Percentiles rank a stretch among this genome's conserved stretches.
These are phyloP conservation scores for Neonectria faginata DNA, from an alignment of 2,329 filamentous ascomycete genomes.

Conservation along the genomic window DNA sequence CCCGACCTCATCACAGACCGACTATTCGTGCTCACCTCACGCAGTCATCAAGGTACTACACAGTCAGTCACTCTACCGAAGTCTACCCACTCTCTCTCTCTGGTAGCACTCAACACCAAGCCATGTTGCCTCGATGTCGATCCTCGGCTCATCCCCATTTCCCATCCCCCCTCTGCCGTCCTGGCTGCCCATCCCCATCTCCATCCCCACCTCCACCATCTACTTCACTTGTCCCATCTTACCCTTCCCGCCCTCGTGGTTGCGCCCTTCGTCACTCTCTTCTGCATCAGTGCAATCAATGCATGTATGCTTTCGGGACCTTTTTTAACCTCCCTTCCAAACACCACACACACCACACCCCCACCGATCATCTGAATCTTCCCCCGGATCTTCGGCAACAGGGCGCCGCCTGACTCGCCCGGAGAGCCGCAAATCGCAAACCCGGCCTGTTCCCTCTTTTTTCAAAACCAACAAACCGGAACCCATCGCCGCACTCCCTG, in stretches of 20 bases:
- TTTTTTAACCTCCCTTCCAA: not conserved
- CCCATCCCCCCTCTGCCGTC: conserved; percentile 23
- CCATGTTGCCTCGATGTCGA: conserved; percentile 24
- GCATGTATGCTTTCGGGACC: not conserved
- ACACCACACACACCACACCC: not conserved
- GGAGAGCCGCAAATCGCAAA: conserved; percentile 12
- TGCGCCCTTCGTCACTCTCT: conserved; percentile 1
- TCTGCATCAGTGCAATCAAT: not conserved
- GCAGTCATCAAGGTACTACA: not conserved
- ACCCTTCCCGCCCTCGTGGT: conserved; percentile 2
- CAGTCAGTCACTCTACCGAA: not conserved
- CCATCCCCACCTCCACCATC: conserved; percentile 4
- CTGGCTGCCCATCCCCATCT: conserved; percentile 11
- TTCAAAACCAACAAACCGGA: not conserved
- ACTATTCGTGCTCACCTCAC: not conserved
- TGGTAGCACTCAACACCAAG: conserved; percentile 12
- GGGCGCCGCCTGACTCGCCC: conserved; percentile 14
- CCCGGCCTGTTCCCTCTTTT: not conserved
- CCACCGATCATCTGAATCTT: conserved; percentile 16
- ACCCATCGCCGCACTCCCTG: not conserved
- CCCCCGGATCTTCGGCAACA: conserved; percentile 22
- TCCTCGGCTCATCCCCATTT: conserved; percentile 15
- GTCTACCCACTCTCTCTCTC: not conserved
- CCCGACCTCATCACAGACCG: not conserved
- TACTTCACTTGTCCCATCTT: not conserved